Evolutionary conservation across 2,329 filamentous ascomycete genomes (phyloP).

Genomic region (Aureobasidium lini): DNA sequence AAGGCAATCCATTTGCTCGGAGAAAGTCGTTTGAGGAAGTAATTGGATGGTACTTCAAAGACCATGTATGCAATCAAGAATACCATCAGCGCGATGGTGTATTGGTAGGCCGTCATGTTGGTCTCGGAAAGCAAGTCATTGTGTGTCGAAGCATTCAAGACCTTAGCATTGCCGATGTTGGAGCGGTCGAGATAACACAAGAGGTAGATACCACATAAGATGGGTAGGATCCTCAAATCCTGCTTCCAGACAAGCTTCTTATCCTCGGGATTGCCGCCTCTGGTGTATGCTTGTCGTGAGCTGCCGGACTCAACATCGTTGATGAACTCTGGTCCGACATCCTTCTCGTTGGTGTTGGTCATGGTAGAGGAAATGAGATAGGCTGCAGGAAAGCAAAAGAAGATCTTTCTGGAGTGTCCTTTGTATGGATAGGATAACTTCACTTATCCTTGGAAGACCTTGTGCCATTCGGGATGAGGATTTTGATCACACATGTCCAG

Average conservation of each 20-base stretch:
- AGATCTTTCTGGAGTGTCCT: slow-evolving; percentile 40
- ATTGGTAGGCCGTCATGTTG: slow-evolving; percentile 54
- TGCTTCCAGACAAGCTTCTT: slow-evolving; percentile 30
- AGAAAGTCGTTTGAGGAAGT: slow-evolving; percentile 33
- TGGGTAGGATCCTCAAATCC: slow-evolving; percentile 55
- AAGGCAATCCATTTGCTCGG: slow-evolving; percentile 33
- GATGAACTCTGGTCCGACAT: not conserved
- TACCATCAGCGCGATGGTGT: slow-evolving; percentile 38
- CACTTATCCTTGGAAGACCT: slow-evolving; percentile 34
- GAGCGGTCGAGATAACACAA: slow-evolving; percentile 61
- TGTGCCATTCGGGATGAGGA: slow-evolving; percentile 37
- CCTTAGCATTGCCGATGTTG: slow-evolving; percentile 57
- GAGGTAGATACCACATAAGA: slow-evolving; percentile 58
- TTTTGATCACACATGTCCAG: slow-evolving; percentile 33
- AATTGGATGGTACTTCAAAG: slow-evolving; percentile 31
- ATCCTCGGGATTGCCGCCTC: not conserved
- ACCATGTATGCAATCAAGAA: slow-evolving; percentile 30
- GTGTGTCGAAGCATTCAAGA: slow-evolving; percentile 52
- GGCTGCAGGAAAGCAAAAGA: slow-evolving; percentile 30
- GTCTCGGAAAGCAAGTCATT: slow-evolving; percentile 58
- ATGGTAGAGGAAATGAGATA: not conserved
- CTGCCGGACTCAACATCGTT: slow-evolving; percentile 1
- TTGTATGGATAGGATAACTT: slow-evolving; percentile 32
- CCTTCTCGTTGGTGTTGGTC: not conserved
- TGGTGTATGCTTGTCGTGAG: not conserved